Conservation (phyloP, 2,329 filamentous ascomycete species). For the Colletotrichum magnum region DNA sequence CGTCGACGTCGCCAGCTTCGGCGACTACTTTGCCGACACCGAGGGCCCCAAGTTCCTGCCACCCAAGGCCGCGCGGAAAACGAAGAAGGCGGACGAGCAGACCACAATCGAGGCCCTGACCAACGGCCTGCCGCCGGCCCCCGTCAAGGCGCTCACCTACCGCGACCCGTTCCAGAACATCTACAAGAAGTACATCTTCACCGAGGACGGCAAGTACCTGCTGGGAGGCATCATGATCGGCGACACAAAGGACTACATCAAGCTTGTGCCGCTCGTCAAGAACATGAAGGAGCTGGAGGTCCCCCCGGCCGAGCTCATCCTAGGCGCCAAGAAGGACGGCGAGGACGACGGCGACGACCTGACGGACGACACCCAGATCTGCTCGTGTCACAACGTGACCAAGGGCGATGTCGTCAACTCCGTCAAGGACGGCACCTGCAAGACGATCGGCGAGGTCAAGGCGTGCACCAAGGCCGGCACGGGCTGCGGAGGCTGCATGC, state of each 20-base stretch:
- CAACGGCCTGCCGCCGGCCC: conserved; percentile 67
- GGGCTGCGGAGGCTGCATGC: conserved; percentile 91
- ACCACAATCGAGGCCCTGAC: conserved; percentile 63
- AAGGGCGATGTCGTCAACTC: conserved; percentile 83
- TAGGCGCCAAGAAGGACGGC: conserved; percentile 81
- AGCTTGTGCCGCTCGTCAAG: conserved; percentile 89
- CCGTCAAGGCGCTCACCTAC: conserved; percentile 88
- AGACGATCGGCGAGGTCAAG: conserved; percentile 86
- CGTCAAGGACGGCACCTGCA: conserved; percentile 85
- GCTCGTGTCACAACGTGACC: conserved; percentile 92
- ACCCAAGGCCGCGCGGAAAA: conserved; percentile 62
- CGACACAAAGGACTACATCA: conserved; percentile 91
- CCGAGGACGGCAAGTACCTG: conserved; percentile 88
- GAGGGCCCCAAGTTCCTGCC: conserved; percentile 86
- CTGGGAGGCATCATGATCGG: conserved; percentile 99
- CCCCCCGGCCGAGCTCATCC: conserved; percentile 85
- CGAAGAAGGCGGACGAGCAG: conserved; percentile 52
- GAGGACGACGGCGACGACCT: conserved; percentile 84
- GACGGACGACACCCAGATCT: conserved; percentile 88
- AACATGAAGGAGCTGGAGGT: conserved; percentile 84
- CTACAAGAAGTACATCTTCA: conserved; percentile 96
- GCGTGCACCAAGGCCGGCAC: conserved; percentile 93
- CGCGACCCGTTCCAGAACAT: conserved; percentile 89
- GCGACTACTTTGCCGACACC: conserved; percentile 92
- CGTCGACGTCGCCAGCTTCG: conserved; percentile 93